Evolutionary conservation across 306 rosid species (phyloP), one percentile per base, ranked within the genome.

Genomic region (Quercus parvula): DNA sequence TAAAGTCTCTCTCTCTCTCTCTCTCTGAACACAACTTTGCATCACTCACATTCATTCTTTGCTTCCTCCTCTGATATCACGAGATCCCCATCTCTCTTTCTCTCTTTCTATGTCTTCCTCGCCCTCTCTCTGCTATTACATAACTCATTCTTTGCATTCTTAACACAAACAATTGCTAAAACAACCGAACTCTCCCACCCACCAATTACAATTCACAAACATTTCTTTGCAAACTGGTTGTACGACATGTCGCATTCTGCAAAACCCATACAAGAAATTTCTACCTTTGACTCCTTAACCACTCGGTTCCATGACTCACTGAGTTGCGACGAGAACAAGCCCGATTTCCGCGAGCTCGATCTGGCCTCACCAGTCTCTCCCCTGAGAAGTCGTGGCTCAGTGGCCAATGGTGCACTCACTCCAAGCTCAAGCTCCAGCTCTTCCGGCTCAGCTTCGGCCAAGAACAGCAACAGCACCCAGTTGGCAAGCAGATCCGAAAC

Each of bases 361-460:
- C 96, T 92, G 72, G 98, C 98, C 59, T 95, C 99, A 3, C 99
- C 99, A 2, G 93, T 92, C 67, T 95, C 99, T 56, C 98, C 99
- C 18, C 86, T 95, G 63, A 85, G 97, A 51, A 75, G 90, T 10
- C 92, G 92, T 10, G 46, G 46, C 46, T 41, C 46, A 9, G 46
- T 41, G 46, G 46, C 46, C 46, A 41, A 41, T 41, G 46, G 46
- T 41, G 46, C 46, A 41, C 12, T 41, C 12, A 41, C 46, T 41
- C 9, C 46, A 8, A 41, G 46, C 12, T 41, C 46, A 41, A 41
- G 46, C 46, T 41, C 46, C 11, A 41, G 46, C 46, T 41, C 46
- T 8, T 41, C 46, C 0, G 46, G 46, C 46, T 41, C 46, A 41
- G 46, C 46, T 41, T 41, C 46, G 46, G 46, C 46, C 46, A 41